Base-by-base conservation (phyloP, 306 rosid species). In the Quercus rubra region DNA sequence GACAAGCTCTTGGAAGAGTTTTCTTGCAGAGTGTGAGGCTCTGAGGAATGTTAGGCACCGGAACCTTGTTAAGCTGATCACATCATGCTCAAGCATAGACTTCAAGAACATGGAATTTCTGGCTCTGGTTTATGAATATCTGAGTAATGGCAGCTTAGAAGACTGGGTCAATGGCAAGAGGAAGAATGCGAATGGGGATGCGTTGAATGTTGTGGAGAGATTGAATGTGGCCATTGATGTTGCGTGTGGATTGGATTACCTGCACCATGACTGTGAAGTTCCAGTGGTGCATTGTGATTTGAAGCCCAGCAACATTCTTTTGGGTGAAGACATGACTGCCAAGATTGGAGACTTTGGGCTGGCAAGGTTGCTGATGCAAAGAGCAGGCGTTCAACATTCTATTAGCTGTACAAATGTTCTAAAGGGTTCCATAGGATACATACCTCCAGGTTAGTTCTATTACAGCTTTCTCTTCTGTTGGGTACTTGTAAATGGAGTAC, bases 371-470 rank as follows among this genome's bases (percentile, higher is more conserved):
- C 74, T 91, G 71, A 74, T 89, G 59, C 91, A 84, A 75, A 84
- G 81, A 52, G 33, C 83, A 61, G 71, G 19, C 33, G 25, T 43
- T 62, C 85, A 84, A 70, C 80, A 72, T 62, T 84, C 87, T 46
- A 77, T 88, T 6, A 86, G 90, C 85, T 86, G 89, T 38, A 80
- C 89, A 57, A 80, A 82, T 80, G 86, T 76, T 71, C 88, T 93
- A 2, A 87, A 78, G 69, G 98, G 98, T 35, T 90, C 98, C 63
- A 86, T 93, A 3, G 98, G 97, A n/a, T 93, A 93, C 84, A 91
- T 90, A 74, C 94, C 98, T 31, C 98, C 94, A 87, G 98, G 98
- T 93, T 41, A 30, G 87, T 68, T 62, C 70, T 3, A 67, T 13
- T 7, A 6, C 49, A 41, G 1, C 11, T 41, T 41, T 7, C 7